phyloP scores from a whole-genome alignment of 2,329 filamentous ascomycete species.

The Bipolaris zeicola region DNA sequence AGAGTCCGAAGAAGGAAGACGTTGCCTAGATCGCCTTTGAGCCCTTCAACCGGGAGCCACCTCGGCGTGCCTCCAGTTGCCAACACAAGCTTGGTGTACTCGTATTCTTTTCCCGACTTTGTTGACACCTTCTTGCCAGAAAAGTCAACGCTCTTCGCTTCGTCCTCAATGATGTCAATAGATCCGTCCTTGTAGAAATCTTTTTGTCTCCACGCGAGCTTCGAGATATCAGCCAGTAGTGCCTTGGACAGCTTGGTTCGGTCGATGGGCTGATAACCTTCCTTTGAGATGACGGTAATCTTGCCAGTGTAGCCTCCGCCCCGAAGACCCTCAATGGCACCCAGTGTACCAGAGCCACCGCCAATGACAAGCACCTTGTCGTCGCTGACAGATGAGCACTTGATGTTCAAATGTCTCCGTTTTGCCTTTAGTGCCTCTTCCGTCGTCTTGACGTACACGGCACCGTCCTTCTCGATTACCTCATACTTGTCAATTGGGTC shows the following conservation, averaged over 20 bases:
- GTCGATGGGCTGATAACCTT: conserved; percentile 88
- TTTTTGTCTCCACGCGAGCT: conserved; percentile 76
- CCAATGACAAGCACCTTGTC: conserved; percentile 77
- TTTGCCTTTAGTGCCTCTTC: conserved; percentile 78
- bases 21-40: conserved; percentile 80
- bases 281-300: conserved; percentile 82
- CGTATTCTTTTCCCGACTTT: conserved; percentile 69
- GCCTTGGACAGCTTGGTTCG: conserved; percentile 96
- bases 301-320: conserved; percentile 78
- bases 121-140: conserved; percentile 74
- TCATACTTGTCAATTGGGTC: conserved; percentile 86
- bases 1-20: conserved; percentile 83
- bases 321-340: conserved; percentile 80
- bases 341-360: conserved; percentile 80
- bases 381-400: conserved; percentile 64
- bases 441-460: conserved; percentile 82
- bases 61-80: conserved; percentile 83
- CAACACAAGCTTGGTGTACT: conserved; percentile 87
- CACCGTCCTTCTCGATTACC: conserved; percentile 78
- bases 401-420: conserved; percentile 73
- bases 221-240: conserved; percentile 77
- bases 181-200: conserved; percentile 74
- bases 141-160: conserved; percentile 79
- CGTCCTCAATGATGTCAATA: conserved; percentile 62
- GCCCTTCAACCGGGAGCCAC: conserved; percentile 77